Evolutionary conservation across 2,329 filamentous ascomycete genomes (phyloP).

Genomic region (Zasmidium citrigriseum): DNA sequence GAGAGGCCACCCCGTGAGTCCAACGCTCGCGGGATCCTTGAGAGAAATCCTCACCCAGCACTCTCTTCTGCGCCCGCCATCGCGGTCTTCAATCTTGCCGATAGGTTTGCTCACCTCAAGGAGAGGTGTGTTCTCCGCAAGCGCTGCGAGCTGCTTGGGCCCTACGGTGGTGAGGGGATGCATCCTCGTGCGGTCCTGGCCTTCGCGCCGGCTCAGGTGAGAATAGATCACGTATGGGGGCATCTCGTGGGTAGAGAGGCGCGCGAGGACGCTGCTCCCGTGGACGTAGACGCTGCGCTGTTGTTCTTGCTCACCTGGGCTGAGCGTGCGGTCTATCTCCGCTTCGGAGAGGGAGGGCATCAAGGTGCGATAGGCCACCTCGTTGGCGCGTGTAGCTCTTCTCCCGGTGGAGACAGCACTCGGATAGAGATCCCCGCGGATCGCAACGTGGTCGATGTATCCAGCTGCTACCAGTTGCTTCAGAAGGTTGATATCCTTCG

Average conservation of each 20-base stretch:
- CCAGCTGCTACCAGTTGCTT: constrained; percentile 91
- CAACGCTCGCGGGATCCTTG: constrained; percentile 26
- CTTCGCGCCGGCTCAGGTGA: constrained; percentile 70
- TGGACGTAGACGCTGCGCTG: constrained; percentile 82
- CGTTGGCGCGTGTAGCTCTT: constrained; percentile 81
- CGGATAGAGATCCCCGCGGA: constrained; percentile 80
- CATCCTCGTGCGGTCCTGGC: constrained; percentile 74
- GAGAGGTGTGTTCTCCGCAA: constrained; percentile 83
- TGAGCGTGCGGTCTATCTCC: constrained; percentile 23
- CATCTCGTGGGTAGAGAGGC: constrained; percentile 69
- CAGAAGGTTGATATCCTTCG: constrained; percentile 70
- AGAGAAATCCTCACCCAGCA: constrained; percentile 83
- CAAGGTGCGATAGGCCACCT: constrained; percentile 88
- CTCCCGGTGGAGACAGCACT: constrained; percentile 56
- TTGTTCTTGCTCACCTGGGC: constrained; percentile 44
- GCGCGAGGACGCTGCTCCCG: constrained; percentile 76
- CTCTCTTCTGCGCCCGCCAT: constrained; percentile 60
- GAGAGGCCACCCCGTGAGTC: constrained; percentile 45
- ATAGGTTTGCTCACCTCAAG: constrained; percentile 86
- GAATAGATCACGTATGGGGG: constrained; percentile 87
- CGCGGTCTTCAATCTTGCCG: constrained; percentile 67
- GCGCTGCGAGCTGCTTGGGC: constrained; percentile 70
- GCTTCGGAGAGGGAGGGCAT: constrained; percentile 59
- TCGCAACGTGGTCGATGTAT: constrained; percentile 92
- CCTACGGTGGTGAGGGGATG: constrained; percentile 80